Percentiles rank a stretch among this genome's conserved stretches.
Conservation (phyloP, 805 yeast genomes). For the Candida xyloterini region DNA sequence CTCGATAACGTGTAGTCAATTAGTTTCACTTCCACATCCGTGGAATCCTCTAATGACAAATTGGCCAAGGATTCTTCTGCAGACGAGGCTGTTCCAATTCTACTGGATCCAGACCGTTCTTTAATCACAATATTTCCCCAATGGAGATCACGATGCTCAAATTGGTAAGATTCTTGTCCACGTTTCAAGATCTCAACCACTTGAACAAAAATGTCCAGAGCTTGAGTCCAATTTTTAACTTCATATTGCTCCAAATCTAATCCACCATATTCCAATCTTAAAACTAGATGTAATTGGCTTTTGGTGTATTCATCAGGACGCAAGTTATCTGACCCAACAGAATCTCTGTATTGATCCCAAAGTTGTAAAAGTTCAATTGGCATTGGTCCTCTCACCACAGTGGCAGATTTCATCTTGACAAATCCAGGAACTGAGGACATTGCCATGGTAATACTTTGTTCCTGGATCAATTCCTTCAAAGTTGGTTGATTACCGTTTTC, state of each 20-base stretch:
- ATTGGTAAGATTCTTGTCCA: slow-evolving; percentile 50
- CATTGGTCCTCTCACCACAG: slow-evolving; percentile 45
- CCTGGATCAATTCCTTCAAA: slow-evolving; percentile 43
- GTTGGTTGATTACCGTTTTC: slow-evolving; percentile 40
- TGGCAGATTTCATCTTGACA: slow-evolving; percentile 40
- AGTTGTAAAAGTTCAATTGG: slow-evolving; percentile 39
- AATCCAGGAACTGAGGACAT: slow-evolving; percentile 43
- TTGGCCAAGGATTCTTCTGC: slow-evolving; percentile 15
- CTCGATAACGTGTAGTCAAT: slow-evolving; percentile 60
- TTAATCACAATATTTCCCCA: slow-evolving; percentile 60
- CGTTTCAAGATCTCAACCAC: slow-evolving; percentile 45
- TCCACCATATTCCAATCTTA: slow-evolving; percentile 41
- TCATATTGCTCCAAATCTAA: slow-evolving; percentile 42
- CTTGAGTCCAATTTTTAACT: slow-evolving; percentile 38
- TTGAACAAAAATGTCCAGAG: slow-evolving; percentile 49
- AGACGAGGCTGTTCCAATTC: neutral
- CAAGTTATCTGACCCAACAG: slow-evolving; percentile 22
- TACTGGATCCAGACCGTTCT: slow-evolving; percentile 9
- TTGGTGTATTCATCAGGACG: slow-evolving; percentile 39
- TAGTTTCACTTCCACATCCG: slow-evolving; percentile 38
- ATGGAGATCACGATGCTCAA: slow-evolving; percentile 72
- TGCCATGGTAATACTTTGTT: slow-evolving; percentile 41
- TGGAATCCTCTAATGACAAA: slow-evolving; percentile 12
- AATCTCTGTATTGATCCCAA: slow-evolving; percentile 40
- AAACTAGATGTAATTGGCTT: slow-evolving; percentile 35